Base-by-base conservation (phyloP, 2,329 filamentous ascomycete species). In the Aspergillus sergii region DNA sequence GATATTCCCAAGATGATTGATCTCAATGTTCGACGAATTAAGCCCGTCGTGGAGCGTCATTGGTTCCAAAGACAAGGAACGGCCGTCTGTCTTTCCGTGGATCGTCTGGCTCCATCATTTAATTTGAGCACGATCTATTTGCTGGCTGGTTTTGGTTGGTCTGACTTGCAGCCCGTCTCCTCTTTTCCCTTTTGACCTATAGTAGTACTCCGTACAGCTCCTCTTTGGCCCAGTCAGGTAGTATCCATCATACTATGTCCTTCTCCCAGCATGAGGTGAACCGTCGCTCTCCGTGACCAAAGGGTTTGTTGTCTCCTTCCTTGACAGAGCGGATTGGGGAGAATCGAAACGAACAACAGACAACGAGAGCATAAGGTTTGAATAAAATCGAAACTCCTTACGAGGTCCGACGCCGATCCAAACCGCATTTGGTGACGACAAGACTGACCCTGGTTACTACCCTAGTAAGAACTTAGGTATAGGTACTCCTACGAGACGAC, bases 331-430 rank as follows among this genome's bases (percentile, higher is more conserved):
- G 43, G 43, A 46, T 46, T 6, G 43, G 23, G 21, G 23, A 10
- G 5, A 41, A 30, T 28, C 23, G 19, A 30, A 34, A 21, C 6
- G 34, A 36, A 36, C 14, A 36, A 14, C 7, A 19, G 16, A 41
- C 7, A 54, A 14, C 6, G 10, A 23, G n/a, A 55, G 23, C 32
- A 55, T 43, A 59, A 61, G 55, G 64, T 63, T 64, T 57, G 39
- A 60, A 64, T 59, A 48, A 59, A 64, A 67, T 62, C 55, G 50
- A 60, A 59, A 62, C 63, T 62, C 65, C 61, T 64, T 64, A 60
- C 60, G 30, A 64, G 32, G 53, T 36, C n/a, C 39, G 39, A 19
- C 62, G 71, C 58, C 69, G 71, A 72, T 73, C 71, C 58, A 67
- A 64, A 57, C 65, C 67, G 43, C 21, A 67, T 69, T 65, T 12